Conservation (phyloP, 495 filamentous ascomycete species). For the Neurospora sp. region DNA sequence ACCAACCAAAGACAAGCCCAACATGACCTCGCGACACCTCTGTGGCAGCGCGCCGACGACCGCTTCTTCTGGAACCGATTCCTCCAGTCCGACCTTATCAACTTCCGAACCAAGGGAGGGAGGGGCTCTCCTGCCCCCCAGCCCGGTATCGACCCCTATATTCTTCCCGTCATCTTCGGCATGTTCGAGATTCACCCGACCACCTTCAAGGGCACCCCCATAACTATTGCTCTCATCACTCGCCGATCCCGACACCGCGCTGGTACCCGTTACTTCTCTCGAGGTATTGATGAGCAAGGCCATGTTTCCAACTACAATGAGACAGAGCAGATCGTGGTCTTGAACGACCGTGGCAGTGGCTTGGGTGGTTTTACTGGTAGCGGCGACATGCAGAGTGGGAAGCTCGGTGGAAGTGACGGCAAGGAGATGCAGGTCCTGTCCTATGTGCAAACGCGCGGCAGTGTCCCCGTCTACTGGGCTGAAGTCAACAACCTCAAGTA, state of each 20-base stretch:
- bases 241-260: constrained; percentile 75
- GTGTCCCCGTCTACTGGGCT: constrained; percentile 89
- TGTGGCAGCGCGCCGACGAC: constrained; percentile 92
- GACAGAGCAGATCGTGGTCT: constrained; percentile 80
- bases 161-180: constrained; percentile 88
- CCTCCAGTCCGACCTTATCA: constrained; percentile 80
- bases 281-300: constrained; percentile 87
- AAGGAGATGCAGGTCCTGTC: constrained; percentile 80
- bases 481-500: constrained; percentile 87
- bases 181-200: constrained; percentile 83
- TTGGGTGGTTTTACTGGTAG: constrained; percentile 75
- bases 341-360: constrained; percentile 66
- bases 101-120: constrained; percentile 53
- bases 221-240: constrained; percentile 82
- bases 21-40: constrained; percentile 52
- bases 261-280: constrained; percentile 88
- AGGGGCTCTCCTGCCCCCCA: constrained; percentile 54
- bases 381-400: constrained; percentile 61
- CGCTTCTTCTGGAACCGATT: constrained; percentile 98
- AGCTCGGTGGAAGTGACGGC: constrained; percentile 42
- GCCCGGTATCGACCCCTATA: constrained; percentile 78
- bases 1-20: constrained; percentile 86
- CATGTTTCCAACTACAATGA: constrained; percentile 97
- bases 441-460: constrained; percentile 92
- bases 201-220: constrained; percentile 64